Percentiles rank a stretch among this genome's conserved stretches.
Evolutionary conservation across 495 filamentous ascomycete genomes (phyloP).

Genomic region (Corynascus novoguineensis): DNA sequence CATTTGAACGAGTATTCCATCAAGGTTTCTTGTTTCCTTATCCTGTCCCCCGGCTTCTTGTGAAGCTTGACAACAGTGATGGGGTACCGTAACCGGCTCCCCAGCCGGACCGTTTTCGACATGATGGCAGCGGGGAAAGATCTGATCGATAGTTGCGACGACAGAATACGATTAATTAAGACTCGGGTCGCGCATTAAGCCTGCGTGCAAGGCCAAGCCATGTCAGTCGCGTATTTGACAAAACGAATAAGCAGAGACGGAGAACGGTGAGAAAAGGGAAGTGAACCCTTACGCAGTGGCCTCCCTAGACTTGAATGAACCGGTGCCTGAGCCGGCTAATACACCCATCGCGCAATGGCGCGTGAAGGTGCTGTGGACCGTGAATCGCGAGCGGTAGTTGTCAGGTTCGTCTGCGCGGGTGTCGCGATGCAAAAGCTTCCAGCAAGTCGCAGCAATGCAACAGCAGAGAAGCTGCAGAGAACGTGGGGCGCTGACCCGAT

Average conservation of each 20-base stretch:
- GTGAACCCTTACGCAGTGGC: slow-evolving; percentile 21
- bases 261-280: neutral
- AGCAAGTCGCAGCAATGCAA: neutral
- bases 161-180: neutral
- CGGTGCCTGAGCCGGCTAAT: slow-evolving; percentile 9
- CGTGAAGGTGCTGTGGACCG: neutral
- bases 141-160: neutral
- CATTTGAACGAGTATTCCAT: slow-evolving; percentile 79
- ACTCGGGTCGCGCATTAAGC: neutral
- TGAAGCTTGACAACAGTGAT: slow-evolving; percentile 88
- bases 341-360: slow-evolving; percentile 32
- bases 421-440: neutral
- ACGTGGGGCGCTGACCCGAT: neutral
- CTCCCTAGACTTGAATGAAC: slow-evolving; percentile 15
- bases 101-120: slow-evolving; percentile 43
- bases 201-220: neutral
- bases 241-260: too few species aligned
- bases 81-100: slow-evolving; percentile 73
- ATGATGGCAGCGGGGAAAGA: slow-evolving; percentile 9
- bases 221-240: neutral
- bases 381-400: neutral
- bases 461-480: neutral
- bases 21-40: slow-evolving; percentile 68
- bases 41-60: slow-evolving; percentile 64
- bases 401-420: neutral